Base-by-base conservation (phyloP, 1,284 basidiomycete genomes). In the Kalmanozyma brasiliensis region DNA sequence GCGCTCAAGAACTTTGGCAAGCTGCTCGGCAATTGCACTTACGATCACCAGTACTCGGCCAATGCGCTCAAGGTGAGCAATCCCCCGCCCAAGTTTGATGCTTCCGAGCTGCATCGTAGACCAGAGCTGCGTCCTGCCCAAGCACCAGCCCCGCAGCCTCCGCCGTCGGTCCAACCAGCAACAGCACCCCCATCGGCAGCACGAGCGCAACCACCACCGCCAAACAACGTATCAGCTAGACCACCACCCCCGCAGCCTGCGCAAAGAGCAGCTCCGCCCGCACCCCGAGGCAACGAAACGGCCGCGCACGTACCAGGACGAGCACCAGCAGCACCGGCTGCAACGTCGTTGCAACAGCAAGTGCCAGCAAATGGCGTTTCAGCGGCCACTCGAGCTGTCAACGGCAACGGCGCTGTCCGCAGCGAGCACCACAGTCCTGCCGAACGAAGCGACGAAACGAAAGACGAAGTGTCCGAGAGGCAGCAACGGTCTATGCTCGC, bases 1-100 rank as follows among this genome's bases (percentile, higher is more conserved):
- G 88, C 93, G 0, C 85, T 98, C 19, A 87, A 93, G 45, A 92
- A 89, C 70, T 98, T 98, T 82, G 95, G 96, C 45, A 95, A 94
- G 79, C 84, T 98, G 1, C 86, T 98, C 10, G 95, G 8, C 19
- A 96, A 97, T 78, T 98, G 95, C 82, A 84, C 97, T 22, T 98
- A 98, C 78, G 95, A 98, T 84, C 94, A 94, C 83, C 84, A 88
- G 14, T 97, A 93, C 81, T 87, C 91, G 1, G 87, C 90, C 57
- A 90, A 94, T 76, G 86, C 98, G 14, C 85, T 88, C 42, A 94
- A 94, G 83, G 44, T 55, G 5, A 43, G 44, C 36, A 72, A 64
- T 38, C 64, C 70, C 2, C n/a, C 55, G 24, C 70, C 55, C 36
- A 74, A 76, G 24, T 71, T 74, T 26, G 68, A 73, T 47, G 67